phyloP scores from a whole-genome alignment of 352 stramenopile genomes.

The Sclerospora graminicola region DNA sequence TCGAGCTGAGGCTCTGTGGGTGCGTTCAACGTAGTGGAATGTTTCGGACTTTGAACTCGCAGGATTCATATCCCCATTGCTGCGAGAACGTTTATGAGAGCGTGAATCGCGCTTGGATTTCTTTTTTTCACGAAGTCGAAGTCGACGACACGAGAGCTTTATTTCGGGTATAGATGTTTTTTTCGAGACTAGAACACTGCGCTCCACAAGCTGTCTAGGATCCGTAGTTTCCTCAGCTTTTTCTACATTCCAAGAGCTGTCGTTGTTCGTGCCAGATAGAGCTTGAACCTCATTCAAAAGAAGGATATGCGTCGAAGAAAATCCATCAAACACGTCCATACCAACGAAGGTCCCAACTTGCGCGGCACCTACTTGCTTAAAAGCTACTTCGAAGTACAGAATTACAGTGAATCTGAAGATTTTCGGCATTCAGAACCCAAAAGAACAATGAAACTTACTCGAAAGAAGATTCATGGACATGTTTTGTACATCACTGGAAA shows the following conservation, averaged over 20 bases:
- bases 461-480: constrained; percentile 32
- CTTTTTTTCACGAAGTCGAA: constrained; percentile 25
- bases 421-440: not conserved
- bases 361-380: constrained; percentile 36
- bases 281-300: constrained; percentile 30
- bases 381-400: constrained; percentile 18
- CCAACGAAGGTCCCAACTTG: constrained; percentile 24
- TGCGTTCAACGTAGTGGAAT: constrained; percentile 53
- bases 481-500: constrained; percentile 21
- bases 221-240: not conserved
- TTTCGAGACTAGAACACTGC: constrained; percentile 36
- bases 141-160: constrained; percentile 28
- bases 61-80: constrained; percentile 4
- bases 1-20: constrained; percentile 26
- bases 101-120: constrained; percentile 9
- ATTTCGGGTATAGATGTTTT: constrained; percentile 12
- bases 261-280: constrained; percentile 1
- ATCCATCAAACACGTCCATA: not conserved
- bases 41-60: not conserved
- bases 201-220: constrained; percentile 25
- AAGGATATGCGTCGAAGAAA: constrained; percentile 18
- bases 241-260: not conserved
- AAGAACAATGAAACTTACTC: constrained; percentile 18
- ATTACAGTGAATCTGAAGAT: not conserved
- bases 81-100: constrained; percentile 26